These are phyloP conservation scores for Pleurotus djamor DNA, from an alignment of 768 basidiomycete genomes.

Conservation along the genomic window DNA sequence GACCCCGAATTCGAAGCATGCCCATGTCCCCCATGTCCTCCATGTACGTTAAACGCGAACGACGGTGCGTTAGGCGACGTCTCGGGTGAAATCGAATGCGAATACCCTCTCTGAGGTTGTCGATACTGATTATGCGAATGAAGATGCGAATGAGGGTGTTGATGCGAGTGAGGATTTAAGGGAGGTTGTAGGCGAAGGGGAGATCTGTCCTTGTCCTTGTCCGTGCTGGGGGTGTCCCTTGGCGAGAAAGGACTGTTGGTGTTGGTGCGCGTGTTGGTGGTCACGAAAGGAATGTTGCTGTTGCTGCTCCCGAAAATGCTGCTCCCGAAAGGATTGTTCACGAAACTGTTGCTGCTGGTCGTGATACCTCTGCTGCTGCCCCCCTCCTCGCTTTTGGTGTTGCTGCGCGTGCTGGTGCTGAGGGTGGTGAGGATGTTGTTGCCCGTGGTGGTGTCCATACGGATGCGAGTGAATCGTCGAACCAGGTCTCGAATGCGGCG, in stretches of 20 bases:
- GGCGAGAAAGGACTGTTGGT: neutral
- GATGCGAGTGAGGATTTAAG: neutral
- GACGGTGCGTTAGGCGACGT: neutral
- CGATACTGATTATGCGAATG: neutral
- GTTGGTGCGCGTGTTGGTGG: neutral
- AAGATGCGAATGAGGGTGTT: neutral
- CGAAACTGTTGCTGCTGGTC: too few relatives aligned
- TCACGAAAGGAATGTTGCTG: slow-evolving; percentile 1
- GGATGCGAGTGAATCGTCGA: neutral
- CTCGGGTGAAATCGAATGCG: too few relatives aligned
- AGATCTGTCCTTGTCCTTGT: neutral
- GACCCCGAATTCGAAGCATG: too few relatives aligned
- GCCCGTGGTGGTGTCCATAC: too few relatives aligned
- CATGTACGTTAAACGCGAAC: neutral
- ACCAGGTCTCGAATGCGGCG: neutral
- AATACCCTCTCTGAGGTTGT: too few relatives aligned
- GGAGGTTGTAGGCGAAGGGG: neutral
- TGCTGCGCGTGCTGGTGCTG: slow-evolving; percentile 29
- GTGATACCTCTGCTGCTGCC: too few relatives aligned
- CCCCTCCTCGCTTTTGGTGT: neutral
- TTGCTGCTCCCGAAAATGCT: neutral
- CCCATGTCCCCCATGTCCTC: too few relatives aligned
- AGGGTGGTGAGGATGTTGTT: slow-evolving; percentile 65
- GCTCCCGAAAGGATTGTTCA: too few relatives aligned
- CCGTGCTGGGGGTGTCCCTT: neutral